Conservation (phyloP, 352 stramenopile species). For the Pythium sp. region DNA sequence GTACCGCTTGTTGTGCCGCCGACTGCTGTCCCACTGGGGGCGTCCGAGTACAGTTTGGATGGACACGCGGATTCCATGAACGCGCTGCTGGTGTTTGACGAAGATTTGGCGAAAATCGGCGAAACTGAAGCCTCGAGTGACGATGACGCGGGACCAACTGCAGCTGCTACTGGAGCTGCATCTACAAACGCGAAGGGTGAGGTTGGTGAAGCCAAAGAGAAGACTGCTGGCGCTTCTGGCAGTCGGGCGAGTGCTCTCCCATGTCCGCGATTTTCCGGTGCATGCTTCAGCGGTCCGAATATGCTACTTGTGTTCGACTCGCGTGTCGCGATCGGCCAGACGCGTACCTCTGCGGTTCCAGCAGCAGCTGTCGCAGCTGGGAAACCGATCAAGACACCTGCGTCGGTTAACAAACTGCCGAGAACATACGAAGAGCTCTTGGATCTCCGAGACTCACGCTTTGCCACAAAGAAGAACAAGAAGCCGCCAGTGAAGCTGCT, state of each 20-base stretch:
- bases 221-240: background rate
- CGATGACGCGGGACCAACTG: constrained; percentile 13
- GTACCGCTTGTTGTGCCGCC: constrained; percentile 65
- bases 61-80: constrained; percentile 44
- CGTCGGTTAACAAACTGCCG: constrained; percentile 47
- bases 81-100: constrained; percentile 60
- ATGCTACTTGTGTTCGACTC: constrained; percentile 86
- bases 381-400: constrained; percentile 42
- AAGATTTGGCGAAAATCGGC: constrained; percentile 60
- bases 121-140: constrained; percentile 22
- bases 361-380: constrained; percentile 47
- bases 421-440: constrained; percentile 78
- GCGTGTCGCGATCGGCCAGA: constrained; percentile 73
- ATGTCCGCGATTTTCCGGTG: constrained; percentile 76
- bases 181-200: background rate
- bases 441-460: constrained; percentile 67
- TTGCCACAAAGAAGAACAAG: constrained; percentile 81
- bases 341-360: constrained; percentile 36
- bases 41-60: constrained; percentile 63
- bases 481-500: constrained; percentile 57
- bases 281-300: constrained; percentile 81
- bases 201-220: background rate
- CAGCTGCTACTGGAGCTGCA: background rate
- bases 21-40: constrained; percentile 47
- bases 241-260: constrained; percentile 40